Percentiles rank a stretch among this genome's conserved stretches.
These are phyloP conservation scores for Syzygium malaccense DNA, from an alignment of 441 rosid species.

Conservation along the genomic window DNA sequence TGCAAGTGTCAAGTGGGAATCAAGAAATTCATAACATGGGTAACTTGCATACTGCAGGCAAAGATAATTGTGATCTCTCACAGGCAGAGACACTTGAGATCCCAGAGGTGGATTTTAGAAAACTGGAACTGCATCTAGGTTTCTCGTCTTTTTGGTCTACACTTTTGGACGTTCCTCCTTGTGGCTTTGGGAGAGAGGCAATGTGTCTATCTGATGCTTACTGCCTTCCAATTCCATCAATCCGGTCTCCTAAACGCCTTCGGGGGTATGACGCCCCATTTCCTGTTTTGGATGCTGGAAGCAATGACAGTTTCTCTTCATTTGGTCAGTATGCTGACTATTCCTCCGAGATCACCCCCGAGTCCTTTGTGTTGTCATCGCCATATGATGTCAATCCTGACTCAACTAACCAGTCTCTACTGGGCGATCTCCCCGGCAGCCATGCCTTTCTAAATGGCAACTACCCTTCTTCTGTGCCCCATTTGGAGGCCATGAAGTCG, in stretches of 20 bases:
- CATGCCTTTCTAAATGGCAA: constrained; percentile 18
- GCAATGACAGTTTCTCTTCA: neutral
- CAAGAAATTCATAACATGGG: constrained; percentile 3
- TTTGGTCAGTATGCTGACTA: neutral
- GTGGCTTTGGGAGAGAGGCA: neutral
- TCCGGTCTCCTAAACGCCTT: constrained; percentile 7
- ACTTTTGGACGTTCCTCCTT: neutral
- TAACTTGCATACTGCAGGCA: constrained; percentile 1
- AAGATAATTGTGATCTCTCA: neutral
- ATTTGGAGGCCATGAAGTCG: constrained; percentile 11
- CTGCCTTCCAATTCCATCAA: constrained; percentile 2
- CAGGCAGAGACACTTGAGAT: constrained; percentile 2
- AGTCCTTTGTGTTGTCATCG: constrained; percentile 4
- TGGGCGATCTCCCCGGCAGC: constrained; percentile 7
- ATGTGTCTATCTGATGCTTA: neutral
- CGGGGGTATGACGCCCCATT: neutral
- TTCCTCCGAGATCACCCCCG: neutral
- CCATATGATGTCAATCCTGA: neutral
- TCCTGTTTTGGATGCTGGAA: constrained; percentile 2
- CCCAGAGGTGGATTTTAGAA: constrained; percentile 11
- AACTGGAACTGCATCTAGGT: constrained; percentile 4
- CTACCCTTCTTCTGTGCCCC: constrained; percentile 16
- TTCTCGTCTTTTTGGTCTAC: neutral
- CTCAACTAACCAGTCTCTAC: neutral
- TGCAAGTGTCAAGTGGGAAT: neutral